Evolutionary conservation across 495 filamentous ascomycete genomes (phyloP).

Genomic region (Amorphotheca resinae): DNA sequence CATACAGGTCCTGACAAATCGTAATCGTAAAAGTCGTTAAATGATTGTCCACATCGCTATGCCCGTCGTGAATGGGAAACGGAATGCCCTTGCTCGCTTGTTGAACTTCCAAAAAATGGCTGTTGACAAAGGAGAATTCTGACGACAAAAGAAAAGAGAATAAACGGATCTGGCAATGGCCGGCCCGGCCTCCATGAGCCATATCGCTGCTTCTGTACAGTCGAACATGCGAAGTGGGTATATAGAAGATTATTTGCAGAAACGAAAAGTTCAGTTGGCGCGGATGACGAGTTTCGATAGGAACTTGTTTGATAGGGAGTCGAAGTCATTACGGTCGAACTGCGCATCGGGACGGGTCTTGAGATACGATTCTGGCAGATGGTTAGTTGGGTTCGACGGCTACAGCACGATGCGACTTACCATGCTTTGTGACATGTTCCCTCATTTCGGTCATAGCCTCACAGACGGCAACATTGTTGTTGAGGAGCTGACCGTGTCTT

Average conservation of each 20-base stretch:
- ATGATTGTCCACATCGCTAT: conserved; percentile 18
- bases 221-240: conserved; percentile 22
- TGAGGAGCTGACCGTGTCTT: conserved; percentile 73
- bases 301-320: conserved; percentile 90
- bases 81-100: conserved; percentile 7
- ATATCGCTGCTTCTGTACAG: conserved; percentile 17
- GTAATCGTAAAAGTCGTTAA: conserved; percentile 17
- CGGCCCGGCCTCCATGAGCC: conserved; percentile 8
- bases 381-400: background rate
- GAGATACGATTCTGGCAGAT: conserved; percentile 37
- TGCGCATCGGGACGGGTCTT: conserved; percentile 46
- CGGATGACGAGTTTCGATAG: conserved; percentile 87
- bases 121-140: conserved; percentile 8
- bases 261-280: conserved; percentile 47
- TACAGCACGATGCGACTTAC: conserved; percentile 38
- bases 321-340: conserved; percentile 83
- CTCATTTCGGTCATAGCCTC: conserved; percentile 89
- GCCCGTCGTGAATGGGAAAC: conserved; percentile 11
- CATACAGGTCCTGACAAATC: conserved; percentile 16
- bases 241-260: conserved; percentile 17
- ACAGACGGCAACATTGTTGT: conserved; percentile 81
- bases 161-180: too few relatives aligned
- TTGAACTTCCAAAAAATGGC: conserved; percentile 8
- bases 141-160: too few relatives aligned
- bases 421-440: conserved; percentile 76